Base-by-base conservation (phyloP, 1,284 basidiomycete genomes). In the Chalciporus sp. region DNA sequence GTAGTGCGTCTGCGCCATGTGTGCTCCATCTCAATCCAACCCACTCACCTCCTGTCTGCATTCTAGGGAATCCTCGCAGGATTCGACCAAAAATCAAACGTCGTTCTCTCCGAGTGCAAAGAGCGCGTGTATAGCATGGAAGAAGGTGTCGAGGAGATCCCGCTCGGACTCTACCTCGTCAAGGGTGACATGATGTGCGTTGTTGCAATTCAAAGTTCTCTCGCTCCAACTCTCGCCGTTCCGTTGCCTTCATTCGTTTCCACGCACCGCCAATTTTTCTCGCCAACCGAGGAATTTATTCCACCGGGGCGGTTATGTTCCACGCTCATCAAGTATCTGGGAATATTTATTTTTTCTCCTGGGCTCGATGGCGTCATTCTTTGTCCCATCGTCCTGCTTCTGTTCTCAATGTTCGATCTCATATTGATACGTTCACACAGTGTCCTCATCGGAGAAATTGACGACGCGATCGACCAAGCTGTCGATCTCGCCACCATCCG, bases 161-260 rank as follows among this genome's bases (percentile, higher is more conserved):
- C 94, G 0, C 77, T 99, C n/a, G 96, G 96, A 1, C 77, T 99
- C 45, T 99, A 99, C 73, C 86, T 99, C 61, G 91, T 99, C 65
- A 93, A 98, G 67, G 96, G 96, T 2, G 96, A 99, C 69, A 95
- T 96, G 80, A 95, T 97, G 96, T 98, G 59, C 67, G 85, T 79
- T 9, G 23, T n/a, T 2, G 5, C 10, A 33, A 52, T 37, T 51
- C 27, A 23, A 19, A 31, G 19, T 33, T 4, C 53, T 48, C n/a
- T 44, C 45, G 10, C 12, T 39, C 16, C 11, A 5, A 2, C 16
- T 20, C 31, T 16, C 11, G 31, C 11, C 14, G 19, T 46, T 11
- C 19, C 28, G n/a, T 19, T 29, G 16, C 27, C 14, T 44, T 28
- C 42, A 3, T 29, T 16, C 12, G 17, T 29, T 19, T 17, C 27